Conservation (phyloP, 495 filamentous ascomycete species). For the Clavariopsis aquatica region DNA sequence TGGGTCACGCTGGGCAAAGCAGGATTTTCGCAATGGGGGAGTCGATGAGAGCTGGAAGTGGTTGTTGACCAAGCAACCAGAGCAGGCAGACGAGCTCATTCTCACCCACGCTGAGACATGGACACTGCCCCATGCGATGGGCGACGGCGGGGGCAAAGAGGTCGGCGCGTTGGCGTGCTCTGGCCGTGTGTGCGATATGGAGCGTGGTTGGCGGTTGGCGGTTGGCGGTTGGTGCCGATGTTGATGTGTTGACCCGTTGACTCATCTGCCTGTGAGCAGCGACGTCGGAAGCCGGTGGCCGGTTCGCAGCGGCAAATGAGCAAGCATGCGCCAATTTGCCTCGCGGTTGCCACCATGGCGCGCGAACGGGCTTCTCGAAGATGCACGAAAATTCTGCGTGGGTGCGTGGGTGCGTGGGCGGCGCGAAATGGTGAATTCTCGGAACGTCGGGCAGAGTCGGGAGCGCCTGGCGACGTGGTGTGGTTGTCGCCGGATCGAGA, state of each 20-base stretch:
- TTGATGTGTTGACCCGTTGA: background rate
- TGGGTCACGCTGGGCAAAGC: constrained; percentile 6
- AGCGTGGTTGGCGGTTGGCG: no score
- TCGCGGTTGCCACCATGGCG: background rate
- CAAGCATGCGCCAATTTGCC: background rate
- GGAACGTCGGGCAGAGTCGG: background rate
- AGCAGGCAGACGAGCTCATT: background rate
- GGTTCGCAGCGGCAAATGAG: background rate
- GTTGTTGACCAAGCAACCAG: background rate
- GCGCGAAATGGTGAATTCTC: background rate
- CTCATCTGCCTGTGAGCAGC: background rate
- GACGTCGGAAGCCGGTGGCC: background rate
- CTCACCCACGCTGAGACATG: background rate
- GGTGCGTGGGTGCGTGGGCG: background rate
- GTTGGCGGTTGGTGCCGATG: no score
- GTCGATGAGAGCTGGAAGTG: background rate
- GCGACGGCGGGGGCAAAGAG: background rate
- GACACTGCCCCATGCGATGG: background rate
- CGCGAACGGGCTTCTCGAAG: background rate
- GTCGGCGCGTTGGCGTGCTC: background rate
- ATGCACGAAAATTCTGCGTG: background rate
- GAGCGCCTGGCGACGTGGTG: background rate
- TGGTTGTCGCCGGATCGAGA: background rate
- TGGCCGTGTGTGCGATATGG: background rate
- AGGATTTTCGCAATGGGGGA: constrained; percentile 7